Evolutionary conservation across 2,329 filamentous ascomycete genomes (phyloP), one percentile per base, ranked within the genome.

Genomic region (Trichophyton simii): DNA sequence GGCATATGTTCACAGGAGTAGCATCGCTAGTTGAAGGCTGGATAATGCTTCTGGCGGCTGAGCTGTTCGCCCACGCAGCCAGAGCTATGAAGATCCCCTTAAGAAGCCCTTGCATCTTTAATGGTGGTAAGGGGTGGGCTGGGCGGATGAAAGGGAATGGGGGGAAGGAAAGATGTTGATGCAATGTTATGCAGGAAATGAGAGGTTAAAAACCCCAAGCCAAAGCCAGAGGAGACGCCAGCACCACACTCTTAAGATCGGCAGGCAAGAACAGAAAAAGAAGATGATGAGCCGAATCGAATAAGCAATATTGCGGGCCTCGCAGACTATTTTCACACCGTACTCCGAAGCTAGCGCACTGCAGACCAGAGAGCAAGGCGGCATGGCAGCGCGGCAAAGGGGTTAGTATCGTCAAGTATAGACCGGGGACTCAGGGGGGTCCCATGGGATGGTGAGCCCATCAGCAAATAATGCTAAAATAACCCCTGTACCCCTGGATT

Each of bases 11-110:
- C 42, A 42, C 62, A 61, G 11, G 54, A 18, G 31, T 54, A 34
- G 18, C n/a, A 18, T 13, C 13, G 15, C 15, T 25, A n/a, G 7
- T 9, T 3, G 34, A 38, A 13, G 34, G 34, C 34, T 31, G 28
- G 5, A 31, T 22, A 25, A 55, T 52, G 61, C 52, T 61, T 22
- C 62, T 48, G 58, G 63, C 61, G 58, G 59, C 60, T 9, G 65
- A 58, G 28, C 65, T 50, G 18, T 65, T 60, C 41, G 67, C 68
- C 67, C 68, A 71, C 8, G 66, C 66, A 34, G 66, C 65, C 41
- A 70, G 15, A n/a, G 68, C 70, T 54, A 66, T 61, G 62, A 69
- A 50, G 5, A 65, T 63, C 55, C 66, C 63, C 31, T 65, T 58
- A 41, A 44, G 61, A 58, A 64, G 46, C 20, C 46, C 46, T 52